Base-by-base conservation (phyloP, 352 stramenopile genomes). In the Thalassiosira pacifica region DNA sequence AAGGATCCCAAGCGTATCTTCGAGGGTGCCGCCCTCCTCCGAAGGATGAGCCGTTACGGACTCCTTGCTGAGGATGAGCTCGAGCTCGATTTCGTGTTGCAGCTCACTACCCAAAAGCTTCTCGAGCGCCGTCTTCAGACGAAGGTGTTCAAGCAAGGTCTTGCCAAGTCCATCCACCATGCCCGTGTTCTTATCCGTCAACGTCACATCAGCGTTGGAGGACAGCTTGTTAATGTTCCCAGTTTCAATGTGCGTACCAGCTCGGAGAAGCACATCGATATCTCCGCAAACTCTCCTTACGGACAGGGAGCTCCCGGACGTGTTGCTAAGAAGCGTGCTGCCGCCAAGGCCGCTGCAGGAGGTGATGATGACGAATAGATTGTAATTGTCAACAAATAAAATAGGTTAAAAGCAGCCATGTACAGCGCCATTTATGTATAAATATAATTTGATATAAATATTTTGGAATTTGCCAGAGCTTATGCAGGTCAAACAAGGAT, bases 221-320 rank as follows among this genome's bases (percentile, higher is more conserved):
- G 98, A 89, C 97, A 99, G 92, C 93, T 99, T 63, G 98, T 99
- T 52, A 98, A 99, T 92, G 97, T 99, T 27, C 97, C 98, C 24
- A 99, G 97, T 59, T 99, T 99, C 96, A 97, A 99, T 81, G 98
- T 99, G 27, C 96, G 98, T 82, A 97, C 98, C 78, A 96, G 99
- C 93, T 98, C 96, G 70, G 98, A 99, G 94, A 99, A 99, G 94
- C 97, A 99, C 97, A 99, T 99, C 96, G 97, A 99, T 94, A 99
- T 99, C 92, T 90, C 97, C 67, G 93, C 98, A 82, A 99, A 97
- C 83, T 99, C 97, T 70, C 98, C 98, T 40, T 99, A 99, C 89
- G 98, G 97, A 82, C 97, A 99, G 93, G 98, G 98, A 83, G 93
- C 97, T 82, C 97, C 97, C 75, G 98, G 98, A 91, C 97, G 98